These are phyloP conservation scores for Areca catechu DNA, from an alignment of 176 grass and related monocot genomes.

Conservation along the genomic window DNA sequence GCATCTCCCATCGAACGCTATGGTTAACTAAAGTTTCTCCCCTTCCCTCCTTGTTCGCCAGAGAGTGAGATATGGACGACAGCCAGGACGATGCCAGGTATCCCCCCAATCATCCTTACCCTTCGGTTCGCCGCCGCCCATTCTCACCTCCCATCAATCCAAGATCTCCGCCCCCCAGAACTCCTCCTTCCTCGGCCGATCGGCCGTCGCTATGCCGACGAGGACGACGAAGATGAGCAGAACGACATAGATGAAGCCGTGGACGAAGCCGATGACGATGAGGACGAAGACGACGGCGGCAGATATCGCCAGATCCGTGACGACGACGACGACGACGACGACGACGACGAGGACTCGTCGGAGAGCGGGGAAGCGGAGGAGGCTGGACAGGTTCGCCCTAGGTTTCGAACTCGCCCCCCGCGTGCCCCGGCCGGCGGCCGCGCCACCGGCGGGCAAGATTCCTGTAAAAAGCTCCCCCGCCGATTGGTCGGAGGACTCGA, in stretches of 20 bases:
- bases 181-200: background rate
- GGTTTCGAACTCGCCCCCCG: conserved; percentile 73
- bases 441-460: background rate
- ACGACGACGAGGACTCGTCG: conserved; percentile 6
- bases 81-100: conserved; percentile 18
- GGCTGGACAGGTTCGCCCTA: conserved; percentile 45
- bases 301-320: background rate
- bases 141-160: conserved; percentile 16
- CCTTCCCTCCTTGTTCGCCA: background rate
- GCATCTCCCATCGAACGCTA: no score
- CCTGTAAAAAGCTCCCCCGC: background rate
- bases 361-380: conserved; percentile 20
- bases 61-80: conserved; percentile 25
- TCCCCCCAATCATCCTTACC: conserved; percentile 14
- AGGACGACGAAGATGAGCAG: background rate
- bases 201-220: background rate
- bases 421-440: conserved; percentile 6
- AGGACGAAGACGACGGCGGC: background rate
- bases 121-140: background rate
- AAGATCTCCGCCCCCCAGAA: conserved; percentile 24
- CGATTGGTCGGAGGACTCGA: conserved; percentile 67
- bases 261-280: background rate
- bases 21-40: background rate
- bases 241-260: background rate
- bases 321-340: background rate